Percentiles rank a stretch among this genome's conserved stretches.
Evolutionary conservation across 176 grass and related monocot genomes (phyloP).

Genomic region (Urochloa ruziziensis): DNA sequence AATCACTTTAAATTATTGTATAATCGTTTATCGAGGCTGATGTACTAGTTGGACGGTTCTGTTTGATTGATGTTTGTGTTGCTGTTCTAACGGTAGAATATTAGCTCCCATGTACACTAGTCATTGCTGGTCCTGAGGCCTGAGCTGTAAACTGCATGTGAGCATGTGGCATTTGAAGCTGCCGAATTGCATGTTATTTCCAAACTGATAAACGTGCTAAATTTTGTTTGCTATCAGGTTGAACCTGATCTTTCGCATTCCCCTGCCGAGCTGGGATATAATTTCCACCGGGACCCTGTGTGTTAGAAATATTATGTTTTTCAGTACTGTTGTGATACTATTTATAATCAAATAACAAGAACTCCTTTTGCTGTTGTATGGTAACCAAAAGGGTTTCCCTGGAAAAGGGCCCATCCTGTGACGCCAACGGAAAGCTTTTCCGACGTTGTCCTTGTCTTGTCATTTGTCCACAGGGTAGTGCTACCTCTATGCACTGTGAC

Average conservation of each 20-base stretch:
- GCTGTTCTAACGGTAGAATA: background rate
- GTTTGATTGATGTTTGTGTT: background rate
- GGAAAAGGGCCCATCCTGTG: background rate
- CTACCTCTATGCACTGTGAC: background rate
- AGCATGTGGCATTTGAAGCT: background rate
- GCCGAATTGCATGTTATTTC: background rate
- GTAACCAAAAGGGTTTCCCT: background rate
- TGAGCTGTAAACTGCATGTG: background rate
- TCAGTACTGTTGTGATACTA: background rate
- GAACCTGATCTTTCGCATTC: background rate
- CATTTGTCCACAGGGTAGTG: background rate
- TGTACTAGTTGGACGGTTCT: background rate
- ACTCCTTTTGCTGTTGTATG: background rate
- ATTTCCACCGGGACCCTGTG: background rate
- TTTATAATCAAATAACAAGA: background rate
- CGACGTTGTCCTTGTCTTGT: background rate
- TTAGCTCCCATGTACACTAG: background rate
- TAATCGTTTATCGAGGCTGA: background rate
- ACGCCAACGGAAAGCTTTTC: background rate
- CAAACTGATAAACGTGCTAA: background rate
- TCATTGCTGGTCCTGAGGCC: background rate
- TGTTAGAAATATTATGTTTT: background rate
- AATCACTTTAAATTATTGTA: background rate
- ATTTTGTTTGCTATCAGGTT: background rate
- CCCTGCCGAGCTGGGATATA: background rate